A percentile compares a stretch with the other conserved stretches of the same genome.
Evolutionary conservation across 352 stramenopile species (phyloP).

Genomic region (Phytophthora niederhauseri): DNA sequence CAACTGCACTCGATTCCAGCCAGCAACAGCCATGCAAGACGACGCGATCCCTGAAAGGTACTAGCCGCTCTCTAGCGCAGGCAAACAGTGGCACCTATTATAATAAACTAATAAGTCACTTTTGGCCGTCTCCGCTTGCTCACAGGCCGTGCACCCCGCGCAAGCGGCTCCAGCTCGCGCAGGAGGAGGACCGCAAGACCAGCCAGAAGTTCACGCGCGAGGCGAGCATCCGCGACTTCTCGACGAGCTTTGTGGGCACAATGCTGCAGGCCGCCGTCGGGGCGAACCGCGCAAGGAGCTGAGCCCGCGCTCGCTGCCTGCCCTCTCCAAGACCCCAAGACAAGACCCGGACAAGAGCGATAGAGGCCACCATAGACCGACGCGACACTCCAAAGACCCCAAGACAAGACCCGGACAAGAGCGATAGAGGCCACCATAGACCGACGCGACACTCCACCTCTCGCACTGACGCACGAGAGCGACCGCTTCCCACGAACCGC

Average conservation of each 20-base stretch:
- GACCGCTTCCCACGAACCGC: slow-evolving; percentile 24
- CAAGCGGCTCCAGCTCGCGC: slow-evolving; percentile 65
- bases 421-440: slow-evolving; percentile 16
- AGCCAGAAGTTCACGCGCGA: slow-evolving; percentile 27
- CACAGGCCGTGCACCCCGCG: slow-evolving; percentile 64
- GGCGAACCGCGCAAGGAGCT: slow-evolving; percentile 8
- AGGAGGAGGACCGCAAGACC: slow-evolving; percentile 58
- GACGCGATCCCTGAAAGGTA: slow-evolving; percentile 28
- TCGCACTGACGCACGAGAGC: slow-evolving; percentile 17
- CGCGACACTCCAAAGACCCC: slow-evolving; percentile 29
- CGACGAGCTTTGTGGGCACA: slow-evolving; percentile 47
- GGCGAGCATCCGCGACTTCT: slow-evolving; percentile 53
- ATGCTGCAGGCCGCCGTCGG: slow-evolving; percentile 45
- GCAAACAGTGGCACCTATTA: slow-evolving; percentile 6
- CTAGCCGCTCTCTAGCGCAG: neutral
- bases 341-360: slow-evolving; percentile 7
- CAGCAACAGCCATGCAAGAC: slow-evolving; percentile 24
- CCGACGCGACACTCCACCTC: slow-evolving; percentile 25
- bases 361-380: slow-evolving; percentile 17
- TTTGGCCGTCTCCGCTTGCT: neutral
- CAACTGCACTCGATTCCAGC: slow-evolving; percentile 21
- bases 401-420: slow-evolving; percentile 6
- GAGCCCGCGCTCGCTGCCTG: slow-evolving; percentile 2
- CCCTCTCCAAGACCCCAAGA: neutral
- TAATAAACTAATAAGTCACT: neutral